A percentile compares a stretch with the other conserved stretches of the same genome.
phyloP scores from a whole-genome alignment of 768 basidiomycete genomes.

The Amanita pseudoporphyria region DNA sequence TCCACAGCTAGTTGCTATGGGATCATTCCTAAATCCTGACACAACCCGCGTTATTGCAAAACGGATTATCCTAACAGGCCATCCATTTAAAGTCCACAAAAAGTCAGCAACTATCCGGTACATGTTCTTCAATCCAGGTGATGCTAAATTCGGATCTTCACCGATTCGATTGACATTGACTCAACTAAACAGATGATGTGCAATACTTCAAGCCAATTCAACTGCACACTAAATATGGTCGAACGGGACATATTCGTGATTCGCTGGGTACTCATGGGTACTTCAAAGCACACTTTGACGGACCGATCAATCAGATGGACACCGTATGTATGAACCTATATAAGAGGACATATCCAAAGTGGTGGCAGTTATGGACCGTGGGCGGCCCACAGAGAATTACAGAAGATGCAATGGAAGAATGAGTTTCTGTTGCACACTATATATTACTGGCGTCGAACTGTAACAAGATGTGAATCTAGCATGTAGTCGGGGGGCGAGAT shows the following conservation, averaged over 20 bases:
- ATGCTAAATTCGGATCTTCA: slow-evolving; percentile 10
- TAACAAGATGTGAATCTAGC: neutral
- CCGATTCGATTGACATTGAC: neutral
- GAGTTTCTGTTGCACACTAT: neutral
- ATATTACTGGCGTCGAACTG: neutral
- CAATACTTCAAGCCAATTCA: slow-evolving; percentile 91
- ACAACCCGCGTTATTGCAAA: slow-evolving; percentile 89
- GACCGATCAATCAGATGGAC: slow-evolving; percentile 92
- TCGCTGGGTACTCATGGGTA: slow-evolving; percentile 96
- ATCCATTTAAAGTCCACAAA: slow-evolving; percentile 95
- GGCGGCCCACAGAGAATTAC: slow-evolving; percentile 7
- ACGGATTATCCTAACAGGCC: slow-evolving; percentile 89
- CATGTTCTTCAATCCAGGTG: slow-evolving; percentile 94
- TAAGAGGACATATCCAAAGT: slow-evolving; percentile 90
- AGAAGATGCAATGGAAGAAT: slow-evolving; percentile 8
- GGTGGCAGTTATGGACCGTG: slow-evolving; percentile 48
- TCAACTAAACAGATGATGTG: slow-evolving; percentile 57
- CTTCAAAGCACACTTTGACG: slow-evolving; percentile 94
- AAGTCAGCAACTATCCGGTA: slow-evolving; percentile 96
- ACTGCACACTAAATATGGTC: slow-evolving; percentile 85
- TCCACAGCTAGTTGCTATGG: slow-evolving; percentile 82
- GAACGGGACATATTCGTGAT: slow-evolving; percentile 82
- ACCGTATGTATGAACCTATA: slow-evolving; percentile 93
- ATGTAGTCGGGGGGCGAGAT: too few relatives aligned
- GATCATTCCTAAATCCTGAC: slow-evolving; percentile 80